phyloP scores from a whole-genome alignment of 1,139 yeast species.

The Magnusiomyces suaveolens region DNA sequence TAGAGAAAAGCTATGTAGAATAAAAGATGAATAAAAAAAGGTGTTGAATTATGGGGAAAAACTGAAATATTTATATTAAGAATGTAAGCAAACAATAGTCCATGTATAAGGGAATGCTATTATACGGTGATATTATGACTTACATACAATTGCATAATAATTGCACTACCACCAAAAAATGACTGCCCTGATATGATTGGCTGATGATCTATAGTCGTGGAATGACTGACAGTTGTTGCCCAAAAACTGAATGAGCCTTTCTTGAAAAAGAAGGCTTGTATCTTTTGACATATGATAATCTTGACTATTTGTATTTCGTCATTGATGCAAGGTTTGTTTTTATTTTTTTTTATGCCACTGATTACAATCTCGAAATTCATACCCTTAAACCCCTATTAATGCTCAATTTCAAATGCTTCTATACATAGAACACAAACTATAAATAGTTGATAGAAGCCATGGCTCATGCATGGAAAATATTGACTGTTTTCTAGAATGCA shows the following conservation, averaged over 20 bases:
- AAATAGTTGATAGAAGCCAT: not conserved
- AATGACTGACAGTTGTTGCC: too few species aligned
- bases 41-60: not conserved
- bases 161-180: too few species aligned
- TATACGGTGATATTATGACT: not conserved
- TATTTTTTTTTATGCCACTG: too few species aligned
- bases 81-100: not conserved
- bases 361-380: too few species aligned
- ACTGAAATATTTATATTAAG: not conserved
- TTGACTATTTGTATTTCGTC: too few species aligned
- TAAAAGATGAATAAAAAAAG: not conserved
- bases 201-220: too few species aligned
- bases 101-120: not conserved
- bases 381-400: not conserved
- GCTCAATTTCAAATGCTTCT: not conserved
- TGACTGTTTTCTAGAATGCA: not conserved
- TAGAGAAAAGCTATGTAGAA: not conserved
- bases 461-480: too few species aligned
- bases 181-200: too few species aligned
- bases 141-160: not conserved
- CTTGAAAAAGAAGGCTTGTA: too few species aligned
- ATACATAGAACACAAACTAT: not conserved
- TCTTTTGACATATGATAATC: too few species aligned
- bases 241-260: too few species aligned
- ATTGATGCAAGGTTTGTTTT: too few species aligned